Conservation (phyloP, 1,139 yeast genomes). For the Torulaspora globosa region DNA sequence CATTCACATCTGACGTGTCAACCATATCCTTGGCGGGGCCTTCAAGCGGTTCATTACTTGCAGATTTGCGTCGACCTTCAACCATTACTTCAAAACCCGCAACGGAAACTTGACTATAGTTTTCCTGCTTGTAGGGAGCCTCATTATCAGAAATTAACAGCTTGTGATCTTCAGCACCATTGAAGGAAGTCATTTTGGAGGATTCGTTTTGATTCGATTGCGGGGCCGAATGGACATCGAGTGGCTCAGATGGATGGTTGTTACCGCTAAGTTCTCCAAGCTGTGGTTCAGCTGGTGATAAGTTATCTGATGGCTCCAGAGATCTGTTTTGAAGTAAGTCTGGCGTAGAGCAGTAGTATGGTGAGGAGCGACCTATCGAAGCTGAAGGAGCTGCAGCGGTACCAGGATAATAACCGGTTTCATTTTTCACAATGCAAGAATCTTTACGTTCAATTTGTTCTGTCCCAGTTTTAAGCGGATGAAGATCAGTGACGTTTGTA, state of each 20-base stretch:
- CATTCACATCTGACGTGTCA: background rate
- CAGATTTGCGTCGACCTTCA: background rate
- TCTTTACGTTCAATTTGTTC: background rate
- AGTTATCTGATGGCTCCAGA: constrained; percentile 1
- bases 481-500: background rate
- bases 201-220: background rate
- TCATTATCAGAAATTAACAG: background rate
- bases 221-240: background rate
- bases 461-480: background rate
- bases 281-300: background rate
- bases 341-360: constrained; percentile 16
- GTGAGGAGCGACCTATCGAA: constrained; percentile 4
- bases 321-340: constrained; percentile 14
- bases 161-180: background rate
- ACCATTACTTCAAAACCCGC: background rate
- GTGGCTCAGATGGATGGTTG: background rate
- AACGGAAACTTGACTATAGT: background rate
- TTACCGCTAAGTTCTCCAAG: background rate
- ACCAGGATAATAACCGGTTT: background rate
- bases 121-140: background rate
- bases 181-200: background rate
- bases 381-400: constrained; percentile 12
- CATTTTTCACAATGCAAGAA: background rate
- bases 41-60: background rate
- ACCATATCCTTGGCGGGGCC: background rate